These are phyloP conservation scores for Phyllosticta paracitricarpa DNA, from an alignment of 2,329 filamentous ascomycete genomes.

Conservation along the genomic window DNA sequence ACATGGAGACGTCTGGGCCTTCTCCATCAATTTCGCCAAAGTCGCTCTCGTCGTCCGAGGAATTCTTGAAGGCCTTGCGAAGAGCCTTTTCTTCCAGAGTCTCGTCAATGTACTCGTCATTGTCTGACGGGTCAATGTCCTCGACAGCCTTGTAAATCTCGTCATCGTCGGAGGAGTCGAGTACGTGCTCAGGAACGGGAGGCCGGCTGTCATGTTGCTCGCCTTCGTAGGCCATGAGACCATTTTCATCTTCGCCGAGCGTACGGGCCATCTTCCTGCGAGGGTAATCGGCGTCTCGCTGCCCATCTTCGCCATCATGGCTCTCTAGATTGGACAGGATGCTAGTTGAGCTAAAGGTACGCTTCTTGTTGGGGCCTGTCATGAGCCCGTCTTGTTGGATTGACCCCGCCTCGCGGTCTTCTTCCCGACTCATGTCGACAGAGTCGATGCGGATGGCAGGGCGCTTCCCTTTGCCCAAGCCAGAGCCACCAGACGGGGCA, in stretches of 20 bases:
- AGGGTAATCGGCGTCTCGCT: conserved; percentile 23
- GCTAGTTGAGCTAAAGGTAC: conserved; percentile 30
- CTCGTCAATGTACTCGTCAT: conserved; percentile 70
- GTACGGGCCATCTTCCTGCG: conserved; percentile 28
- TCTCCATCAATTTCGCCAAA: background rate
- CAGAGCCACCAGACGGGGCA: conserved; percentile 25
- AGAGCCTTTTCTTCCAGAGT: conserved; percentile 71
- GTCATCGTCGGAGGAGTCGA: conserved; percentile 25
- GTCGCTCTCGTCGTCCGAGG: conserved; percentile 10
- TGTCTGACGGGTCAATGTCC: conserved; percentile 56
- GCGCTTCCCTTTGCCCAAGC: conserved; percentile 26
- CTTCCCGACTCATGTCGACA: conserved; percentile 17
- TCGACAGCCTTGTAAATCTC: conserved; percentile 63
- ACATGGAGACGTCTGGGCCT: conserved; percentile 13
- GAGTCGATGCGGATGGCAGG: conserved; percentile 27
- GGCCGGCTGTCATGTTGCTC: conserved; percentile 7
- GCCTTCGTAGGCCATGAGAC: conserved; percentile 27
- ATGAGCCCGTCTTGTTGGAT: conserved; percentile 13
- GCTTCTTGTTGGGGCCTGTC: conserved; percentile 26
- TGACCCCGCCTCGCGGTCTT: conserved; percentile 19
- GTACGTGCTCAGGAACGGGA: conserved; percentile 24
- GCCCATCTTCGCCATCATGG: background rate
- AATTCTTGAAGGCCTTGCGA: conserved; percentile 28
- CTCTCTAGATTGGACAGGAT: conserved; percentile 26
- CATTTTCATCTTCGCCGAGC: conserved; percentile 23